A percentile compares a stretch with the other conserved stretches of the same genome.
Evolutionary conservation across 768 basidiomycete genomes (phyloP).

Genomic region (Rhizopogon vulgaris): DNA sequence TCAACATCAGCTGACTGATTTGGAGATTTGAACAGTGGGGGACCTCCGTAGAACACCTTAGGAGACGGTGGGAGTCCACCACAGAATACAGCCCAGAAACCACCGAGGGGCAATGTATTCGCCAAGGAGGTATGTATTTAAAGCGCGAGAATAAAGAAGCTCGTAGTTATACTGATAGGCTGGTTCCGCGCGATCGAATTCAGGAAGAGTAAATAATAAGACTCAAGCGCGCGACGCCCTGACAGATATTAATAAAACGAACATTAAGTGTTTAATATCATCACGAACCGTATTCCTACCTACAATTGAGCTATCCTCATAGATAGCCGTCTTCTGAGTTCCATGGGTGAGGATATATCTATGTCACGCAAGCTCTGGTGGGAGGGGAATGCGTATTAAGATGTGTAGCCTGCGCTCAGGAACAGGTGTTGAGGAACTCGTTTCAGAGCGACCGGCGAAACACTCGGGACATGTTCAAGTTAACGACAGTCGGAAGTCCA

Average conservation of each 20-base stretch:
- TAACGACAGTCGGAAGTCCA: no score
- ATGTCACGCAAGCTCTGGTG: conserved; percentile 56
- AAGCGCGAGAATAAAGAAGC: conserved; percentile 43
- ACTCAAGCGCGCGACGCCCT: conserved; percentile 74
- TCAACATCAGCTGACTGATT: conserved; percentile 16
- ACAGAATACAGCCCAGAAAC: conserved; percentile 65
- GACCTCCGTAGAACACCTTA: conserved; percentile 26
- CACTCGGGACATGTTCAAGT: neutral
- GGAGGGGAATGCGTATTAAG: conserved; percentile 56
- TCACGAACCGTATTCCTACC: conserved; percentile 34
- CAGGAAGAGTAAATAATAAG: conserved; percentile 69
- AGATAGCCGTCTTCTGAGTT: conserved; percentile 37
- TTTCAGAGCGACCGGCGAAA: neutral
- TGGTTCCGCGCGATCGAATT: conserved; percentile 44
- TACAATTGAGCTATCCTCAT: conserved; percentile 62
- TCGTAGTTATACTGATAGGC: conserved; percentile 50
- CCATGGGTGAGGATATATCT: conserved; percentile 70
- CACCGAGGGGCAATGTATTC: conserved; percentile 67
- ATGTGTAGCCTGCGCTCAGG: conserved; percentile 36
- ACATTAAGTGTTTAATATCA: conserved; percentile 16
- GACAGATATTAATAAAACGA: conserved; percentile 17
- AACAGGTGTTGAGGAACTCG: neutral
- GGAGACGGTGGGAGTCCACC: conserved; percentile 60
- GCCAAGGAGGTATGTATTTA: conserved; percentile 72
- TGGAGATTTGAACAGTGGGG: neutral